Evolutionary conservation across 768 basidiomycete species (phyloP).

Genomic region (Tricholoma terreum): DNA sequence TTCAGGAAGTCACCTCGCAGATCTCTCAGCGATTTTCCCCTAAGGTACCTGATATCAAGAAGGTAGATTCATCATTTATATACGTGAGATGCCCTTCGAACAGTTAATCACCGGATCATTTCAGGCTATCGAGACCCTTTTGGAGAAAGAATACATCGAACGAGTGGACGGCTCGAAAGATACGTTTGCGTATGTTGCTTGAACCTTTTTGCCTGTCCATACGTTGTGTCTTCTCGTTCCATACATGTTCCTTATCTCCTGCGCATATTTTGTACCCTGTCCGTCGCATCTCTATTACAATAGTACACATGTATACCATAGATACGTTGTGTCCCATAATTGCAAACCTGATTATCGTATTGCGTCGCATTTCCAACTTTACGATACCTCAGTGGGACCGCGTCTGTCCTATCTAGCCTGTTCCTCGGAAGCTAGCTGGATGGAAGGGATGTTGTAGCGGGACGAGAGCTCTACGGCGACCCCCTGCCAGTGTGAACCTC

Average conservation of each 20-base stretch:
- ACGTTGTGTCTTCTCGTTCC: neutral
- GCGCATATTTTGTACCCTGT: slow-evolving; percentile 1
- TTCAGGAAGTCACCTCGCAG: slow-evolving; percentile 89
- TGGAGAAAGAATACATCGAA: slow-evolving; percentile 99
- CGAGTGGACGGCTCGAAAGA: slow-evolving; percentile 91
- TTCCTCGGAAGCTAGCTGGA: too few relatives aligned
- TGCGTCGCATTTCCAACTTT: neutral
- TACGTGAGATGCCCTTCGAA: neutral
- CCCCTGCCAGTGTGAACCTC: too few relatives aligned
- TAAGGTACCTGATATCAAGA: slow-evolving; percentile 96
- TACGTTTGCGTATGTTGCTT: slow-evolving; percentile 80
- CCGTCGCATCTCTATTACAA: slow-evolving; percentile 9
- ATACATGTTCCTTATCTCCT: neutral
- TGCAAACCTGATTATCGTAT: neutral
- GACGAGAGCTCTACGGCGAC: too few relatives aligned
- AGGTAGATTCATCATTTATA: slow-evolving; percentile 48
- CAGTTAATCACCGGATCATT: slow-evolving; percentile 1
- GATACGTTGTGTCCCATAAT: slow-evolving; percentile 1
- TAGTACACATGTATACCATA: slow-evolving; percentile 6
- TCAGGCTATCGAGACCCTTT: slow-evolving; percentile 85
- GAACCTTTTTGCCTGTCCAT: slow-evolving; percentile 14
- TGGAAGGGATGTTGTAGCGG: too few relatives aligned
- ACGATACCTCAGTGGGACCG: too few relatives aligned
- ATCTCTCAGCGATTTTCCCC: slow-evolving; percentile 88
- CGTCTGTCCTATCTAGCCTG: too few relatives aligned